Conservation (phyloP, 1,139 yeast species). For the Magnusiomyces paraingens region DNA sequence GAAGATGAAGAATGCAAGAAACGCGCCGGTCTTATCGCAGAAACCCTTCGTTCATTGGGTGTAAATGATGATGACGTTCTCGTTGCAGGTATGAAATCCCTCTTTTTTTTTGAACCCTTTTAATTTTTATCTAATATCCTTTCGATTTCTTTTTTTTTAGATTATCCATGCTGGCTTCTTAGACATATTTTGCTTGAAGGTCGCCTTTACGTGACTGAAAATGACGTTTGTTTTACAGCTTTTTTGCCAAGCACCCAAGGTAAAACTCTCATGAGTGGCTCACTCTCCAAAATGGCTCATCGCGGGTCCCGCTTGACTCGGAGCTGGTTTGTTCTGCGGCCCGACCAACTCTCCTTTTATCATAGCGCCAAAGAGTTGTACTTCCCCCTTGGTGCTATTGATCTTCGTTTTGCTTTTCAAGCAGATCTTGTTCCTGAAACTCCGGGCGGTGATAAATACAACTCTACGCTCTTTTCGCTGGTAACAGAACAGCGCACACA, state of each 20-base stretch:
- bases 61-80: constrained; percentile 25
- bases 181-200: constrained; percentile 84
- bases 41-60: constrained; percentile 26
- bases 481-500: constrained; percentile 54
- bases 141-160: constrained; percentile 11
- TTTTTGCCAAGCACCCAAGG: constrained; percentile 54
- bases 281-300: constrained; percentile 32
- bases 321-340: constrained; percentile 74
- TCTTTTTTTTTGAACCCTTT: neutral
- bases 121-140: neutral
- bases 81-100: constrained; percentile 23
- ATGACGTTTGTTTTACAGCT: constrained; percentile 68
- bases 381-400: constrained; percentile 74
- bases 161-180: constrained; percentile 72
- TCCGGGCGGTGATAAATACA: constrained; percentile 27
- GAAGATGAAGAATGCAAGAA: constrained; percentile 16
- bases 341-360: constrained; percentile 64
- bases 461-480: constrained; percentile 25
- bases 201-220: constrained; percentile 63
- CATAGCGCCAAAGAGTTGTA: constrained; percentile 68
- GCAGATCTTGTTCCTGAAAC: constrained; percentile 44
- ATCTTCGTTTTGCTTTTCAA: constrained; percentile 54
- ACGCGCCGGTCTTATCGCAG: constrained; percentile 24
- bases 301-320: constrained; percentile 33
- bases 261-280: constrained; percentile 41